These are phyloP conservation scores for Talaromyces ruber DNA, from an alignment of 495 filamentous ascomycete species.

Conservation along the genomic window DNA sequence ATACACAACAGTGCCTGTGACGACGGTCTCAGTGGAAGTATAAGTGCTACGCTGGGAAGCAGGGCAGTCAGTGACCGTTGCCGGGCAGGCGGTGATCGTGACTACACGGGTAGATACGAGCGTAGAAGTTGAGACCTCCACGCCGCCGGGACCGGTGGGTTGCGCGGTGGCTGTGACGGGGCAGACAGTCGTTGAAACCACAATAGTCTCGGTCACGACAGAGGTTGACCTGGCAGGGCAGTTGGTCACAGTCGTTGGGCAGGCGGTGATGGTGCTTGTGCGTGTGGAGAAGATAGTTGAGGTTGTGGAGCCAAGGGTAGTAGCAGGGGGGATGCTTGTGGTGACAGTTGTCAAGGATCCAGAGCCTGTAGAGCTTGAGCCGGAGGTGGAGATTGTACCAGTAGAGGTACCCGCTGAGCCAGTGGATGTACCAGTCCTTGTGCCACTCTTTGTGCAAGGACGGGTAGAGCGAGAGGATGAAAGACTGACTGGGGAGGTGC, in stretches of 20 bases:
- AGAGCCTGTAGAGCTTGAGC: not conserved
- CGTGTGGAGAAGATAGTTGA: constrained; percentile 28
- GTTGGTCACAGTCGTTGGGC: constrained; percentile 17
- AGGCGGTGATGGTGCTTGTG: constrained; percentile 24
- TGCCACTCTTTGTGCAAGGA: not conserved
- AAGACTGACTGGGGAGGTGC: not conserved
- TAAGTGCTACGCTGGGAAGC: constrained; percentile 13
- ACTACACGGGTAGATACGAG: constrained; percentile 12
- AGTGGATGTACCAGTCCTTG: not conserved
- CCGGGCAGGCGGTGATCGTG: constrained; percentile 14
- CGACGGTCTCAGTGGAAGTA: constrained; percentile 14
- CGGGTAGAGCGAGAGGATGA: not conserved
- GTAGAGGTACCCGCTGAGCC: not conserved
- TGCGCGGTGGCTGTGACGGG: constrained; percentile 13
- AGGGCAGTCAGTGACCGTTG: constrained; percentile 15
- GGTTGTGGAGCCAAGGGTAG: constrained; percentile 13
- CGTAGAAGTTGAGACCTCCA: constrained; percentile 9
- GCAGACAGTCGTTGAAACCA: constrained; percentile 21
- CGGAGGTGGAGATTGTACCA: not conserved
- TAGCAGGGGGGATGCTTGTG: not conserved
- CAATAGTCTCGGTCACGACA: constrained; percentile 17
- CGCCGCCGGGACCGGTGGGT: constrained; percentile 3
- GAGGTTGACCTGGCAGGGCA: constrained; percentile 16
- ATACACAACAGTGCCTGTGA: constrained; percentile 7
- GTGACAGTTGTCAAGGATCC: not conserved